Percentiles rank a stretch among this genome's conserved stretches.
Conservation (phyloP, 2,329 filamentous ascomycete genomes). For the Neofusicoccum ribis region DNA sequence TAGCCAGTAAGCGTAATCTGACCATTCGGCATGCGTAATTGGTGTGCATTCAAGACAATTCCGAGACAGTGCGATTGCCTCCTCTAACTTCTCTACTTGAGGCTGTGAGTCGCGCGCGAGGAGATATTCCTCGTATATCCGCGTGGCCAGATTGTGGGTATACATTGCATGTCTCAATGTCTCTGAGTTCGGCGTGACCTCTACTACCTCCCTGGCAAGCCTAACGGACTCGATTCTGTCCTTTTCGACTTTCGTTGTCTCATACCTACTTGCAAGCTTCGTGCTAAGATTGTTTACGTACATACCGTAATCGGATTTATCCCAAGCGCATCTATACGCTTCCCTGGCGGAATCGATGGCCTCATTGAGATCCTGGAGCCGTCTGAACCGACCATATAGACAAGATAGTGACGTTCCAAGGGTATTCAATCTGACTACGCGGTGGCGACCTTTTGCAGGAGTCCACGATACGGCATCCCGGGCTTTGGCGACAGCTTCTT, state of each 20-base stretch:
- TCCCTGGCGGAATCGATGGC: conserved; percentile 19
- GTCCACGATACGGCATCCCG: background rate
- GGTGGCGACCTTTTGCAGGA: background rate
- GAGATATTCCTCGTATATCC: background rate
- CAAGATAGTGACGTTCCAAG: background rate
- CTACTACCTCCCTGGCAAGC: background rate
- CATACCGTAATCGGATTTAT: background rate
- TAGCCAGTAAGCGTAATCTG: conserved; percentile 7
- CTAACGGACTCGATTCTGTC: background rate
- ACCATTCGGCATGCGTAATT: conserved; percentile 1
- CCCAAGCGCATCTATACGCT: background rate
- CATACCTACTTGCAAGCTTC: background rate
- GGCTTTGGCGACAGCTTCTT: conserved; percentile 7
- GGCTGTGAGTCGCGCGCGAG: background rate
- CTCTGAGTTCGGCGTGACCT: background rate
- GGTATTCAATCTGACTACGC: background rate
- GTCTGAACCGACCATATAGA: background rate
- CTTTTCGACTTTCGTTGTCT: background rate
- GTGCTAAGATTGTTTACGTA: background rate
- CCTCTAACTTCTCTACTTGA: background rate
- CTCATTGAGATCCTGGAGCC: conserved; percentile 9
- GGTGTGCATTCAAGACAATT: background rate
- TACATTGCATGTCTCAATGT: background rate
- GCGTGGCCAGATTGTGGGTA: background rate
- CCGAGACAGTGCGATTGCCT: background rate